Percentiles rank a stretch among this genome's conserved stretches.
Conservation (phyloP, 1,139 yeast genomes). For the Sugiyamaella neomexicana region DNA sequence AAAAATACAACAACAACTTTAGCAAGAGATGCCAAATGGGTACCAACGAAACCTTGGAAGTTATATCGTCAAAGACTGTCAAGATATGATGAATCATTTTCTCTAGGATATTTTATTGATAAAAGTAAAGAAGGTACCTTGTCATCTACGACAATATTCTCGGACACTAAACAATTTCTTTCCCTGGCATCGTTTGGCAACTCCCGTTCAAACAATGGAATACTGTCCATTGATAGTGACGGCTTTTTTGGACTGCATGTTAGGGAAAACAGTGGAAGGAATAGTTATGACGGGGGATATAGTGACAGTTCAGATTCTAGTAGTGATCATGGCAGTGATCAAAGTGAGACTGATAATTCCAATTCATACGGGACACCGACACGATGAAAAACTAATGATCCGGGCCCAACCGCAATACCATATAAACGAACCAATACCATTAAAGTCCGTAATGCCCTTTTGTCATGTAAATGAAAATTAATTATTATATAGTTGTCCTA, state of each 20-base stretch:
- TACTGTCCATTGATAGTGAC: slow-evolving; percentile 33
- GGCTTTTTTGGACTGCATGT: slow-evolving; percentile 38
- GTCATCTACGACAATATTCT: slow-evolving; percentile 33
- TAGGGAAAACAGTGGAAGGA: slow-evolving; percentile 12
- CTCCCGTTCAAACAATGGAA: slow-evolving; percentile 14
- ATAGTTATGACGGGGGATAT: slow-evolving; percentile 3
- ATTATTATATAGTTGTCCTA: neutral
- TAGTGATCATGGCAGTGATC: slow-evolving; percentile 14
- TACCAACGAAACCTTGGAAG: slow-evolving; percentile 37
- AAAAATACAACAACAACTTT: neutral
- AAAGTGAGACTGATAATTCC: slow-evolving; percentile 10
- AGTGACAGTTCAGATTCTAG: slow-evolving; percentile 16
- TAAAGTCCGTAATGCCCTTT: neutral
- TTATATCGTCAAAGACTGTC: slow-evolving; percentile 37
- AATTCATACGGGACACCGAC: slow-evolving; percentile 18
- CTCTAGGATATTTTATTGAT: slow-evolving; percentile 34
- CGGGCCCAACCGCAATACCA: neutral
- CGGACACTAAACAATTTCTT: slow-evolving; percentile 36
- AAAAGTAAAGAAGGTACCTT: slow-evolving; percentile 6
- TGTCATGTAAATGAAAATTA: neutral
- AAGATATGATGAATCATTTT: slow-evolving; percentile 32
- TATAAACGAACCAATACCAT: neutral
- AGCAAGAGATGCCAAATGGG: slow-evolving; percentile 31
- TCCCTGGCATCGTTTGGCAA: slow-evolving; percentile 28
- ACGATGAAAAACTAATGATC: neutral